These are phyloP conservation scores for Sarocladiaceae sp. DNA, from an alignment of 2,329 filamentous ascomycete genomes.

Conservation along the genomic window DNA sequence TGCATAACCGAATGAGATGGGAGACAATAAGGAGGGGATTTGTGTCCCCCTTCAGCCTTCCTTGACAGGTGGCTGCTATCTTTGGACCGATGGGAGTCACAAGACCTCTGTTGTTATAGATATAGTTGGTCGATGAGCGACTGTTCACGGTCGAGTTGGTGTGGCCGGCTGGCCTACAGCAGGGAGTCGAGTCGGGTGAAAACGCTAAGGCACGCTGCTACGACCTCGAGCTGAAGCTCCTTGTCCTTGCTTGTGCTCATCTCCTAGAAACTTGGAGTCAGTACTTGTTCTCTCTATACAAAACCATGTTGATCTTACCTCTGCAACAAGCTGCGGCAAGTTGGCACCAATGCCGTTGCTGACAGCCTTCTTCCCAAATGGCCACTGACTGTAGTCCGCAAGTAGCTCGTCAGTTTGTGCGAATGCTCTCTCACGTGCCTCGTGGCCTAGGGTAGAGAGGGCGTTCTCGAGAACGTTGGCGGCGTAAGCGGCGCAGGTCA, in stretches of 20 bases:
- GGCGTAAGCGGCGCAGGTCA: constrained; percentile 97
- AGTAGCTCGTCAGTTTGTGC: constrained; percentile 94
- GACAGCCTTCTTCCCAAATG: constrained; percentile 79
- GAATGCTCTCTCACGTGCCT: constrained; percentile 89
- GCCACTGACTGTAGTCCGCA: constrained; percentile 95
- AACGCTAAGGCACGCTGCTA: constrained; percentile 92
- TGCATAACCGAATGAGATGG: too few species aligned
- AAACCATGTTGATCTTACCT: too few species aligned
- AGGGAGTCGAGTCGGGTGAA: constrained; percentile 96
- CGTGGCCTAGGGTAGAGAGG: constrained; percentile 87
- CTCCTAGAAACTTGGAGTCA: too few species aligned
- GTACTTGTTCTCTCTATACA: too few species aligned
- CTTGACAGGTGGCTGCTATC: too few species aligned
- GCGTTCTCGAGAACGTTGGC: constrained; percentile 98
- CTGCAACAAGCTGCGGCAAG: constrained; percentile 75
- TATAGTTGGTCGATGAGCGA: background rate
- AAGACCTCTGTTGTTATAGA: background rate
- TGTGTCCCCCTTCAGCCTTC: too few species aligned
- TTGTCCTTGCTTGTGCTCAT: constrained; percentile 82
- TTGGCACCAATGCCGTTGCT: constrained; percentile 85
- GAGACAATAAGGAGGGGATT: too few species aligned
- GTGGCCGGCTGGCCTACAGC: constrained; percentile 50
- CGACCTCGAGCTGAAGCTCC: constrained; percentile 93
- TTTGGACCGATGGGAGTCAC: too few species aligned
- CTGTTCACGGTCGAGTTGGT: background rate